These are phyloP conservation scores for Boletus insuetus DNA, from an alignment of 768 basidiomycete species.

Conservation along the genomic window DNA sequence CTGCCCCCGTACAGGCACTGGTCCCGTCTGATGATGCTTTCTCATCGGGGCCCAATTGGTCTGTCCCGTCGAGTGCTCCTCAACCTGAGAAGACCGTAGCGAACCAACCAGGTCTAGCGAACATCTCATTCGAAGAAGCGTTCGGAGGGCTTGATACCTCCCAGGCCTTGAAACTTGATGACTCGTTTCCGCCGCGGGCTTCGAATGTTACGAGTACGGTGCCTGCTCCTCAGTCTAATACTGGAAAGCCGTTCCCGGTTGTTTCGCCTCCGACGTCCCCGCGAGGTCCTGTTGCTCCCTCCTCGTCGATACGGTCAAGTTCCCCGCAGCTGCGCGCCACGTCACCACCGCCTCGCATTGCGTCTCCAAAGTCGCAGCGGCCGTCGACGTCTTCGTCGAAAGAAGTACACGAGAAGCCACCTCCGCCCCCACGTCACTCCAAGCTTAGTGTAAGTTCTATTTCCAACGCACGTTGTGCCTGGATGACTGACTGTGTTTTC, in stretches of 20 bases:
- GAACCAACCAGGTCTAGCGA: conserved; percentile 8
- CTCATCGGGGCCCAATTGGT: conserved; percentile 26
- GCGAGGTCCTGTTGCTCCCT: conserved; percentile 31
- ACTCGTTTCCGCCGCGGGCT: conserved; percentile 35
- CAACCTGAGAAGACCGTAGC: conserved; percentile 15
- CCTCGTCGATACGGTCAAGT: conserved; percentile 26
- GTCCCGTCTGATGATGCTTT: conserved; percentile 51
- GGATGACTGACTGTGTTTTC: conserved; percentile 11
- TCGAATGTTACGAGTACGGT: conserved; percentile 29
- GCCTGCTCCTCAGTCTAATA: conserved; percentile 14
- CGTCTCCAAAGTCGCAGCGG: conserved; percentile 54
- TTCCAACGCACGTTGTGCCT: not conserved
- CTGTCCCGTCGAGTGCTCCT: conserved; percentile 1
- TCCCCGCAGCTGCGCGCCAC: conserved; percentile 43
- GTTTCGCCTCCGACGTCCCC: conserved; percentile 43
- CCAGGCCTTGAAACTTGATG: conserved; percentile 40
- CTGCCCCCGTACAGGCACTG: conserved; percentile 16
- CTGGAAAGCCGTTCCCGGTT: conserved; percentile 34
- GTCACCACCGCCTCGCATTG: conserved; percentile 50
- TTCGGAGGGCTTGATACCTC: conserved; percentile 47
- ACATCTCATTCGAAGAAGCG: conserved; percentile 52
- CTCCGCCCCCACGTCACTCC: conserved; percentile 55
- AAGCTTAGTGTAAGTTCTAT: conserved; percentile 68
- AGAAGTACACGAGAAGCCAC: conserved; percentile 55
- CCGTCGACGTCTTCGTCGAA: conserved; percentile 56